Percentiles rank a stretch among this genome's conserved stretches.
Conservation (phyloP, 2,329 filamentous ascomycete species). For the Sarocladiaceae sp. region DNA sequence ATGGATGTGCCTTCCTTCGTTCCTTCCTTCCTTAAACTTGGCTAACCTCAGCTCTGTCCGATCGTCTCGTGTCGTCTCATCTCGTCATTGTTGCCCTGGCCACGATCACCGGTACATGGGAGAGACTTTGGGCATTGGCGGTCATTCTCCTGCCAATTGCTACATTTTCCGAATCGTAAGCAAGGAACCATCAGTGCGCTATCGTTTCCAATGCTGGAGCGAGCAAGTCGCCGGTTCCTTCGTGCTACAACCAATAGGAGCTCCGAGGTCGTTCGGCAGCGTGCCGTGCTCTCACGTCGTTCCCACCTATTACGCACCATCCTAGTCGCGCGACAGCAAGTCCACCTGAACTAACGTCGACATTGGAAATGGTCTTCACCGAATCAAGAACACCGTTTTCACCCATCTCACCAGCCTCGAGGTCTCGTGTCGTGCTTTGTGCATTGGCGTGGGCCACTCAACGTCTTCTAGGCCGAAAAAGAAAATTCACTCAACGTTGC, state of each 20-base stretch:
- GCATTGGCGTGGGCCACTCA: not conserved
- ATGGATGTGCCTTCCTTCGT: not conserved
- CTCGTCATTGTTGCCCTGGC: no score
- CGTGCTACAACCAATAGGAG: not conserved
- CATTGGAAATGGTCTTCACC: not conserved
- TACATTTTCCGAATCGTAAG: no score
- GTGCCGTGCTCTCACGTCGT: not conserved
- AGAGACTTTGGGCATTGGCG: not conserved
- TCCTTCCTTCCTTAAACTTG: not conserved
- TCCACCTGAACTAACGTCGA: conserved; percentile 10
- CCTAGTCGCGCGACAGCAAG: not conserved
- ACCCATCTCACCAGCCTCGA: not conserved
- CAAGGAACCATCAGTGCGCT: no score
- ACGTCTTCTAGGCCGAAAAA: no score
- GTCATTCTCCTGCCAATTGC: no score
- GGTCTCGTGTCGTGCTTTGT: not conserved
- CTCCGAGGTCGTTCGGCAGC: not conserved
- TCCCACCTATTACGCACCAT: not conserved
- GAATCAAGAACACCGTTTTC: not conserved
- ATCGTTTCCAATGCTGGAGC: no score
- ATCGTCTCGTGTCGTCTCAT: not conserved
- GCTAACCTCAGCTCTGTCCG: not conserved
- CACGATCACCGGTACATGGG: not conserved
- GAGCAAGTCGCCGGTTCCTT: not conserved
- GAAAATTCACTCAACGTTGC: no score